Evolutionary conservation across 2,329 filamentous ascomycete genomes (phyloP).

Genomic region (Thermochaetoides dissita): DNA sequence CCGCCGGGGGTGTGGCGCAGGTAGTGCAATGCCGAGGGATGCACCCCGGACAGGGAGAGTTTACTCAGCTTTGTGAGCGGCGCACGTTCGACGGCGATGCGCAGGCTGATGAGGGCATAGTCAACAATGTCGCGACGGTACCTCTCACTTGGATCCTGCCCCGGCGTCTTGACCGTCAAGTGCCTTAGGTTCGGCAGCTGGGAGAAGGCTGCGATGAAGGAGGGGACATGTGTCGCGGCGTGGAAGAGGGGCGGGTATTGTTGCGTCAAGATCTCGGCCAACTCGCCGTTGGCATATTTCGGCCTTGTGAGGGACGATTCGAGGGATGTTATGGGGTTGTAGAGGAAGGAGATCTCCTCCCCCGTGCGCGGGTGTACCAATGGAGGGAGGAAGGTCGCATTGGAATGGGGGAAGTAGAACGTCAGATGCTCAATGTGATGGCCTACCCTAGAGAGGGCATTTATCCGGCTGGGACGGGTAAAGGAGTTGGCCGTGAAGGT

Average conservation of each 20-base stretch:
- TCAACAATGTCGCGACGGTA: constrained; percentile 70
- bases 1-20: constrained; percentile 55
- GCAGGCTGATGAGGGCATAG: constrained; percentile 75
- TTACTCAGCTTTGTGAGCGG: constrained; percentile 51
- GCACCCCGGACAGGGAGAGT: constrained; percentile 59
- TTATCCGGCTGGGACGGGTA: constrained; percentile 57
- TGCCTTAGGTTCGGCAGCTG: constrained; percentile 57
- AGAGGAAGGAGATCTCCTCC: constrained; percentile 66
- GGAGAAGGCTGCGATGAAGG: constrained; percentile 64
- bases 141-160: constrained; percentile 52
- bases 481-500: constrained; percentile 64
- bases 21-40: constrained; percentile 63
- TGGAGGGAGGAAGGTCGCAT: constrained; percentile 73
- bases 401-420: constrained; percentile 62
- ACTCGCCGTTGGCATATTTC: constrained; percentile 66
- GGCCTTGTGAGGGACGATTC: constrained; percentile 48
- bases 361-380: constrained; percentile 65
- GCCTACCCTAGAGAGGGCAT: constrained; percentile 64
- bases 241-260: constrained; percentile 86
- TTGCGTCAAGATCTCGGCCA: constrained; percentile 68
- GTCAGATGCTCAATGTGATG: constrained; percentile 64
- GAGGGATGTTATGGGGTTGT: constrained; percentile 60
- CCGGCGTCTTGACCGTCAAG: constrained; percentile 63
- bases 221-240: constrained; percentile 72
- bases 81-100: constrained; percentile 67